A percentile compares a stretch with the other conserved stretches of the same genome.
Evolutionary conservation across 768 basidiomycete genomes (phyloP).

Genomic region (Mycena vulgaris): DNA sequence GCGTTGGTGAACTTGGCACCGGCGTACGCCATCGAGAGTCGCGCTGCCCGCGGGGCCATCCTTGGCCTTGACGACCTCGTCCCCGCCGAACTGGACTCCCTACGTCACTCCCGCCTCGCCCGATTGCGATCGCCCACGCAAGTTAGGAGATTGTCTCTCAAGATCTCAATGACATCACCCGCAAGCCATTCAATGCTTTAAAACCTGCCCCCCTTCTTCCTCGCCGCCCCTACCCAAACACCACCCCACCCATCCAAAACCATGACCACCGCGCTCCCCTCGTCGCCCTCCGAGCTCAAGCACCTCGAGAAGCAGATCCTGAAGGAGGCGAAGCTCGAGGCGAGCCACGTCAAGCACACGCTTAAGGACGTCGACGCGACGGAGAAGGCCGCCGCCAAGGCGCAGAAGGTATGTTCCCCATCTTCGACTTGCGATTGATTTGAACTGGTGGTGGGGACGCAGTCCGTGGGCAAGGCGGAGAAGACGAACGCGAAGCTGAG

Average conservation of each 20-base stretch:
- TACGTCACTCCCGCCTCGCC: background rate
- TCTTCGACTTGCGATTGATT: background rate
- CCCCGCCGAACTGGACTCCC: no score
- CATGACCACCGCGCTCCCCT: slow-evolving; percentile 40
- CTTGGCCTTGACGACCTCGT: background rate
- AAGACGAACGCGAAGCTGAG: slow-evolving; percentile 60
- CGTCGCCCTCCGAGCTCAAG: slow-evolving; percentile 47
- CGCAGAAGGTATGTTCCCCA: slow-evolving; percentile 60
- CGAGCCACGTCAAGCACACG: slow-evolving; percentile 58
- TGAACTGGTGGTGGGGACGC: background rate
- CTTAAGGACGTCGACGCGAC: slow-evolving; percentile 60
- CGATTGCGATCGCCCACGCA: background rate
- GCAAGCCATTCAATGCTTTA: background rate
- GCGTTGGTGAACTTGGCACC: background rate
- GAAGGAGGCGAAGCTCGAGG: slow-evolving; percentile 60
- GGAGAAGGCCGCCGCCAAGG: slow-evolving; percentile 63
- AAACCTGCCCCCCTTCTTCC: background rate
- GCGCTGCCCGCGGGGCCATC: background rate
- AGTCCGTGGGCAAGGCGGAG: slow-evolving; percentile 65
- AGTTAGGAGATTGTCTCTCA: background rate
- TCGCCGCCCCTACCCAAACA: background rate
- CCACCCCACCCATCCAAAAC: background rate
- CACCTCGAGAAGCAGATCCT: slow-evolving; percentile 56
- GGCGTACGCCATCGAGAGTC: background rate
- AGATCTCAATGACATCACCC: slow-evolving; percentile 11